Evolutionary conservation across 2,329 filamentous ascomycete species (phyloP), one percentile per base, ranked within the genome.

Genomic region (Colletotrichum sansevieriae): DNA sequence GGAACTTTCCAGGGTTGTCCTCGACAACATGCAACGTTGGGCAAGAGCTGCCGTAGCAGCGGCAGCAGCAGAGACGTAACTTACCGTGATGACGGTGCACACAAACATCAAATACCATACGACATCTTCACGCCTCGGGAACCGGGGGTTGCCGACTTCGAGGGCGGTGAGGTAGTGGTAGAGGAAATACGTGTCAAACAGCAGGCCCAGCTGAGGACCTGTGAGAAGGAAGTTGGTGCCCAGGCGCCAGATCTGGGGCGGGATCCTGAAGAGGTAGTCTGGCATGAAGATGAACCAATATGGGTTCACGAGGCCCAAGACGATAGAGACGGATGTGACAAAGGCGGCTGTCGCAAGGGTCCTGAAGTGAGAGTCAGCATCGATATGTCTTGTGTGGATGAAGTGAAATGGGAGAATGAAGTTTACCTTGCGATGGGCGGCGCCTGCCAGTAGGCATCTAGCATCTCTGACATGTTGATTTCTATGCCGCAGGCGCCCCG

Each of bases 61-160:
- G 4, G 25, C 25, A 25, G 33, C 35, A 72, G 69, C 72, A 66
- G 75, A 73, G 68, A 71, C 64, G 68, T 71, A 71, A 84, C 94
- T 90, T 93, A 97, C 94, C 84, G 94, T 77, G 72, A 96, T 95
- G 75, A 91, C 81, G 59, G 82, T 81, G 73, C 87, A 85, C 74
- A 95, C 86, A 77, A 96, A 96, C 68, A 90, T 80, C 74, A 97
- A 82, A 78, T 97, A 97, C 82, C 90, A 90, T 71, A 96, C 85
- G 74, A 96, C 88, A 77, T 96, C 92, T 76, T 93, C 94, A 66
- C 92, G 92, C 73, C 87, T 85, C 47, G 85, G 81, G 78, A 97
- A 95, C 68, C 92, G 89, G 61, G 90, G 81, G 70, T 91, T 92
- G 72, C 87, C 85, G 47, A 81, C 86, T 83, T 97, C 95, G 57